Evolutionary conservation across 208 protist genomes (phyloP).

Genomic region (Spongospora subterranea): DNA sequence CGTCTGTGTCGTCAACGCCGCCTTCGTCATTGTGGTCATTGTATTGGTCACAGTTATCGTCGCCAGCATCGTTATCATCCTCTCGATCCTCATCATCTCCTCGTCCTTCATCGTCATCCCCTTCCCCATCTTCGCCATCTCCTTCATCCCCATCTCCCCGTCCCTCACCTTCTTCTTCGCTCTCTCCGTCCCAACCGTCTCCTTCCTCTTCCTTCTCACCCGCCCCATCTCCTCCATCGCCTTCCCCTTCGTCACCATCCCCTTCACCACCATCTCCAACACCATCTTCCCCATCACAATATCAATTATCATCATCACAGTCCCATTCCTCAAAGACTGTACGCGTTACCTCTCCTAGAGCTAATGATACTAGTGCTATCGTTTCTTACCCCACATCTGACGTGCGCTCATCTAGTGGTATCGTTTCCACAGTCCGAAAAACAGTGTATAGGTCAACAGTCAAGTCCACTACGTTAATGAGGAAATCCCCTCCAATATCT

Average conservation of each 20-base stretch:
- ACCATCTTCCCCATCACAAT: conserved; percentile 3
- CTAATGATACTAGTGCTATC: too few relatives aligned
- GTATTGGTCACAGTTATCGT: background rate
- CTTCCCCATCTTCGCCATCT: background rate
- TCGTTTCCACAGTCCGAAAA: too few relatives aligned
- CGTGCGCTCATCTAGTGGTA: too few relatives aligned
- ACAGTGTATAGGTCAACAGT: too few relatives aligned
- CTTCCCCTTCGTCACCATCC: background rate
- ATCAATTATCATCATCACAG: background rate
- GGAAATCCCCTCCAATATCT: too few relatives aligned
- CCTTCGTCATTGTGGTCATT: background rate
- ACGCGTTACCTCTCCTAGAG: background rate
- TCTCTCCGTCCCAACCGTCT: background rate
- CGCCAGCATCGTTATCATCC: background rate
- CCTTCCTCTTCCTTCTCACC: background rate
- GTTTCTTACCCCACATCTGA: too few relatives aligned
- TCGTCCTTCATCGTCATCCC: conserved; percentile 12
- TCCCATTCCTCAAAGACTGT: background rate
- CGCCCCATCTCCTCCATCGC: background rate
- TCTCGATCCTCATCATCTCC: background rate
- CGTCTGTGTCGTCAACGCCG: background rate
- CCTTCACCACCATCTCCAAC: conserved; percentile 5
- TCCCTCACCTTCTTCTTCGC: conserved; percentile 1
- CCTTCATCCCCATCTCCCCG: background rate
- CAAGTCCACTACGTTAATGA: too few relatives aligned